Conservation (phyloP, 2,329 filamentous ascomycete genomes). For the Botrytis fragariae region DNA sequence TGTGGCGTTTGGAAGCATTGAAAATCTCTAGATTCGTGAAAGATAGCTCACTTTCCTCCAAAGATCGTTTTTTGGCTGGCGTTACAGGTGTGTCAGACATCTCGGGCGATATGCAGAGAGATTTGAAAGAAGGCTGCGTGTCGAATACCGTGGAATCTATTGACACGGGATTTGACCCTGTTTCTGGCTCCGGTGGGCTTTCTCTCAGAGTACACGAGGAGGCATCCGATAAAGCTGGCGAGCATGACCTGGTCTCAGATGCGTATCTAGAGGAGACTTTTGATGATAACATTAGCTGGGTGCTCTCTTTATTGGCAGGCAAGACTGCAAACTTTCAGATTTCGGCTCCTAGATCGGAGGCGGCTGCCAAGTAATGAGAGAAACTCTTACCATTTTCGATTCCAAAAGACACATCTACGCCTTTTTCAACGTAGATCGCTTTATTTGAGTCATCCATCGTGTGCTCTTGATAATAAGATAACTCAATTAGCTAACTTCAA, state of each 20-base stretch:
- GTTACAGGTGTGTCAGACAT: not conserved
- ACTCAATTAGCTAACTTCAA: not conserved
- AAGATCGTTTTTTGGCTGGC: not conserved
- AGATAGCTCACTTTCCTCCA: not conserved
- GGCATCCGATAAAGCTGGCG: not conserved
- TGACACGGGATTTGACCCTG: not conserved
- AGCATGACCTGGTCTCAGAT: not conserved
- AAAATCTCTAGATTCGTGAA: not conserved
- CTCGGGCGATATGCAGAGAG: not conserved
- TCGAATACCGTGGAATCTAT: not conserved
- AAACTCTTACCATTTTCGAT: not conserved
- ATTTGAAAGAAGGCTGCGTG: not conserved
- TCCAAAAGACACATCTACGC: not conserved
- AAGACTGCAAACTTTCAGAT: not conserved
- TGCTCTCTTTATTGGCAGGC: no score
- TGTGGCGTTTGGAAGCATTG: not conserved
- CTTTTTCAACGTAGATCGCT: not conserved
- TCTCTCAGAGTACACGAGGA: slow-evolving; percentile 1
- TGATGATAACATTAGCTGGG: not conserved
- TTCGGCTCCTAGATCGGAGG: no score
- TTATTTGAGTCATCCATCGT: not conserved
- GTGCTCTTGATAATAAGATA: not conserved
- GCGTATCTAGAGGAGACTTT: not conserved
- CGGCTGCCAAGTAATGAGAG: not conserved
- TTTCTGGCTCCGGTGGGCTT: not conserved